Base-by-base conservation (phyloP, 2,329 filamentous ascomycete species). In the Talaromyces atroroseus region DNA sequence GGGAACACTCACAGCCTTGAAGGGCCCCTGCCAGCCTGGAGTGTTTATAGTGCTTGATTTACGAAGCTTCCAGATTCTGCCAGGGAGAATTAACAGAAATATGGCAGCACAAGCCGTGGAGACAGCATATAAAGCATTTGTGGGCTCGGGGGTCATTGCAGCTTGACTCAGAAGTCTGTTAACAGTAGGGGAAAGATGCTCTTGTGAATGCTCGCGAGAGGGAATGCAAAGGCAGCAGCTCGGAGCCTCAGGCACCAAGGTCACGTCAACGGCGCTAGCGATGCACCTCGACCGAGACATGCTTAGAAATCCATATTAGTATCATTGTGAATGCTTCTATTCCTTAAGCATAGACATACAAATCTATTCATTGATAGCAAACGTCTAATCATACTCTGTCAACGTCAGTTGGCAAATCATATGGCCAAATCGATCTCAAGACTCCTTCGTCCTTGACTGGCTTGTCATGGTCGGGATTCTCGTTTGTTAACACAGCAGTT, bases 401-500 rank as follows among this genome's bases (percentile, higher is more conserved):
- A 40, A 12, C 11, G n/a, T 49, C 26, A 18, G 52, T 54, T 48
- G 45, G 42, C 26, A 26, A 48, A 3, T 52, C 54, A 61, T 70
- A 73, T 40, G 70, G 71, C 70, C 68, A 73, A 32, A 71, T 70
- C 46, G 65, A 64, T 60, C 65, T 64, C 12, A 73, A 61, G 49
- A 66, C 65, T 18, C 46, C 58, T 63, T 73, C 68, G 51, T 63
- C 57, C 58, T 58, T 69, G 14, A 73, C 64, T 32, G 66, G 67
- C 53, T 73, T 69, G 58, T 72, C 66, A 42, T 70, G 63, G 55
- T 69, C 67, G 1, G 14, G 53, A 52, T 67, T 50, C 54, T 66
- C 50, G 54, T 67, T 69, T 42, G 45, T 60, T 16, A 70, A 55
- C 34, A 73, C 60, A n/a, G 66, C 65, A 57, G 66, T 53, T 60